Evolutionary conservation across 2,329 filamentous ascomycete genomes (phyloP).

Genomic region (Westerdykella ornata): DNA sequence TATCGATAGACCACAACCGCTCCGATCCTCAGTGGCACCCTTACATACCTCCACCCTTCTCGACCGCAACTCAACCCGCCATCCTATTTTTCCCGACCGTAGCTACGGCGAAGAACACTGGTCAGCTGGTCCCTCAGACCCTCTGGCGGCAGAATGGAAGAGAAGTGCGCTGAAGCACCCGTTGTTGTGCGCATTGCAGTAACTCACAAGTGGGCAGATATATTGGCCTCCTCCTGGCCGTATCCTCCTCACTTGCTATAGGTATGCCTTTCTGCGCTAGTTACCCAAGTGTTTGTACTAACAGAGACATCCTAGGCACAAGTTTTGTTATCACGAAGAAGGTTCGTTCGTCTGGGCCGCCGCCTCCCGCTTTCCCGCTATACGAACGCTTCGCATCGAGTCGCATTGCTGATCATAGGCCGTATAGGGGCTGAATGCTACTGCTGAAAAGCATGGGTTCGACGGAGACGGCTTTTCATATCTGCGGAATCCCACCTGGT

Average conservation of each 20-base stretch:
- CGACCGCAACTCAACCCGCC: not conserved
- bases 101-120: not conserved
- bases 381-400: conserved; percentile 1
- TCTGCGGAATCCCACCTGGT: conserved; percentile 92
- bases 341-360: conserved; percentile 46
- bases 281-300: conserved; percentile 8
- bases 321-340: conserved; percentile 99
- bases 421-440: conserved; percentile 74
- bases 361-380: not conserved
- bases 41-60: not conserved
- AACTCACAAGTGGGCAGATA: conserved; percentile 34
- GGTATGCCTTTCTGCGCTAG: conserved; percentile 16
- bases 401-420: conserved; percentile 9
- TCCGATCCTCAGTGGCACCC: not conserved
- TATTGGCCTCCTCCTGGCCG: conserved; percentile 36
- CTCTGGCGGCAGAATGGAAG: conserved; percentile 27
- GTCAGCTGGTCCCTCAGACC: conserved; percentile 6
- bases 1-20: conserved; percentile 12
- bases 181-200: not conserved
- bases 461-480: conserved; percentile 96
- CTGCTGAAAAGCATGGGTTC: conserved; percentile 86
- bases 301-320: conserved; percentile 53
- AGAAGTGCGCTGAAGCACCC: conserved; percentile 33
- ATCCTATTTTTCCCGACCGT: not conserved
- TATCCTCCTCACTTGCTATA: conserved; percentile 38